Evolutionary conservation across 495 filamentous ascomycete genomes (phyloP).

Genomic region (Penicillium antarcticum): DNA sequence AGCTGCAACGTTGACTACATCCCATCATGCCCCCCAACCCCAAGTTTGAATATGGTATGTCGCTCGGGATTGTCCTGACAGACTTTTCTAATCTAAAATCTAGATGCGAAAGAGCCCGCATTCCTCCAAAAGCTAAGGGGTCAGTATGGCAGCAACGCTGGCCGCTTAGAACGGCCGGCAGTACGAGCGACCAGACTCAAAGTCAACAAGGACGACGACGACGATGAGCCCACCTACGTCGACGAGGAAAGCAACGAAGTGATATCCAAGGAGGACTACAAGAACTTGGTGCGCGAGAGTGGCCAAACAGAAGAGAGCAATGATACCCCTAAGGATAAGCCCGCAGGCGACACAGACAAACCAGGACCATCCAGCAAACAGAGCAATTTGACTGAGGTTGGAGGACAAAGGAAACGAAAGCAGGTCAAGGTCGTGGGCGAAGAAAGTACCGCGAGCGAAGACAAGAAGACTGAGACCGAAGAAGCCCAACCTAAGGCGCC

Average conservation of each 20-base stretch:
- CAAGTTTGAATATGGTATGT: constrained; percentile 48
- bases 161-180: constrained; percentile 40
- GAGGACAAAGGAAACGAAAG: constrained; percentile 42
- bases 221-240: constrained; percentile 49
- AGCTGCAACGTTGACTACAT: neutral
- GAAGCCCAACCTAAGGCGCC: constrained; percentile 21
- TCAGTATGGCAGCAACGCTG: constrained; percentile 36
- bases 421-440: constrained; percentile 41
- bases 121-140: constrained; percentile 45
- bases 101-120: constrained; percentile 45
- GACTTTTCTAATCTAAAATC: neutral
- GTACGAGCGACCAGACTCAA: constrained; percentile 38
- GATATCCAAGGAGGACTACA: constrained; percentile 48
- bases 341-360: constrained; percentile 8
- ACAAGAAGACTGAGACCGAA: constrained; percentile 19
- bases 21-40: constrained; percentile 43
- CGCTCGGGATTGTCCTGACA: neutral
- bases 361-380: constrained; percentile 27
- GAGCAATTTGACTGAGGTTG: constrained; percentile 39
- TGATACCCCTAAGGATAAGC: constrained; percentile 6
- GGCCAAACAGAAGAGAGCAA: constrained; percentile 17
- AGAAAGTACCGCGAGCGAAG: constrained; percentile 21
- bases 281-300: constrained; percentile 31
- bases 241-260: constrained; percentile 47
- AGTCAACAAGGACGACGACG: constrained; percentile 34